Evolutionary conservation across 345 rosid species (phyloP).

Genomic region (Reutealis trisperma): DNA sequence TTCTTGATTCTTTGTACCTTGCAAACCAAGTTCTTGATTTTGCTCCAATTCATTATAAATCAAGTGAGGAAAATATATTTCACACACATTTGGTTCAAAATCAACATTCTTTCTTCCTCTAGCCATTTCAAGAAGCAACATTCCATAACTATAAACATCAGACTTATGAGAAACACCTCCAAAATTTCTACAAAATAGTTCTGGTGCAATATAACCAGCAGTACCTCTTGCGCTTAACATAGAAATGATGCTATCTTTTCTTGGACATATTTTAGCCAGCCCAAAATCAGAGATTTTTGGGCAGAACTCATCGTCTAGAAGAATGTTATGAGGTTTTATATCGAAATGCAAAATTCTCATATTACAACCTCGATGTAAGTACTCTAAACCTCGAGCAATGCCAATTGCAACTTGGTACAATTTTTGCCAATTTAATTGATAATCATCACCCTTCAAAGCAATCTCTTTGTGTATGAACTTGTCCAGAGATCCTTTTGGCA

Average conservation of each 20-base stretch:
- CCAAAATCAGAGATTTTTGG: not conserved
- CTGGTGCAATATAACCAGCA: constrained; percentile 4
- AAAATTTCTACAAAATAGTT: not conserved
- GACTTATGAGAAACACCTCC: not conserved
- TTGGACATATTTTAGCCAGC: not conserved
- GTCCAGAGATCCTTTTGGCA: not conserved
- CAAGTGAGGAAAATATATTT: not conserved
- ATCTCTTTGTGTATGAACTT: not conserved
- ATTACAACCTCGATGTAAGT: constrained; percentile 2
- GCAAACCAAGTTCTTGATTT: not conserved
- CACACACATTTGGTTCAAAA: too few relatives aligned
- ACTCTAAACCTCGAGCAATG: constrained; percentile 4
- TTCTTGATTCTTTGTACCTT: not conserved
- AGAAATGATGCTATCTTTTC: not conserved
- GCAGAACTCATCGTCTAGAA: not conserved
- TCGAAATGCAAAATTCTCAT: not conserved
- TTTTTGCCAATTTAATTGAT: not conserved
- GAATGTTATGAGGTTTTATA: constrained; percentile 10
- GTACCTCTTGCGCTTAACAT: not conserved
- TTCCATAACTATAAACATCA: constrained; percentile 10
- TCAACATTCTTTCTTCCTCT: not conserved
- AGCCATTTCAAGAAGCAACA: not conserved
- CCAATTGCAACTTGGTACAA: not conserved
- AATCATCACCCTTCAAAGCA: not conserved
- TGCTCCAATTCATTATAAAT: not conserved